Percentiles rank a stretch among this genome's conserved stretches.
phyloP scores from a whole-genome alignment of 192 early-diverging fungal species.

The Fimicolochytrium jonesii region DNA sequence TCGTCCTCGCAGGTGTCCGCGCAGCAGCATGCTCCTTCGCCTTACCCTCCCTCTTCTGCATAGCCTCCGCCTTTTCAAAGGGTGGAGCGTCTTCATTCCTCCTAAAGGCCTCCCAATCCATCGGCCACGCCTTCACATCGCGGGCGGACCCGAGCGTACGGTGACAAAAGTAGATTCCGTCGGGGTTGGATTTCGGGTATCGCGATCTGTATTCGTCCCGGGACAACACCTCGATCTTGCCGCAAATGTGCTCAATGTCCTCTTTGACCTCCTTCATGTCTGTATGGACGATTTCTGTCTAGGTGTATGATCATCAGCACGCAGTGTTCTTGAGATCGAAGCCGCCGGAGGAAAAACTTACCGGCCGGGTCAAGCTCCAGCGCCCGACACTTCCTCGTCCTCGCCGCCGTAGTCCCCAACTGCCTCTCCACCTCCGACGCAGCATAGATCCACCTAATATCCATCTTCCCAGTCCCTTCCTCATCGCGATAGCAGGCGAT shows the following conservation, averaged over 20 bases:
- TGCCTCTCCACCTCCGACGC: not conserved
- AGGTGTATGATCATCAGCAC: not conserved
- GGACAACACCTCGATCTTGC: not conserved
- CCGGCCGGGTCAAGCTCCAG: not conserved
- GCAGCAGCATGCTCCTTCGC: no score
- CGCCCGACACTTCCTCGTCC: not conserved
- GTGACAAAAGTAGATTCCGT: slow-evolving; percentile 3
- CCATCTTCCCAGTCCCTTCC: not conserved
- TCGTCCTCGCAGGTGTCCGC: not conserved
- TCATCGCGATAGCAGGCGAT: slow-evolving; percentile 3
- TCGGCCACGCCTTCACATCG: not conserved
- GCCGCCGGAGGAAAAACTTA: not conserved
- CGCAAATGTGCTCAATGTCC: not conserved
- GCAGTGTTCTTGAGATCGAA: not conserved
- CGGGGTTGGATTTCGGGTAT: not conserved
- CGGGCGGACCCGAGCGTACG: not conserved
- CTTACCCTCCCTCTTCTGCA: no score
- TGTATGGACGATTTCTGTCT: slow-evolving; percentile 7
- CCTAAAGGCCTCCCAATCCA: not conserved
- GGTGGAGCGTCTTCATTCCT: not conserved
- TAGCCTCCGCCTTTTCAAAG: not conserved
- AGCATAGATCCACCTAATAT: slow-evolving; percentile 3
- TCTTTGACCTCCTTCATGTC: slow-evolving; percentile 1
- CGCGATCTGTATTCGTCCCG: not conserved
- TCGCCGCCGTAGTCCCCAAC: no score